Base-by-base conservation (phyloP, 2,329 filamentous ascomycete genomes). In the Ambrosiella xylebori region DNA sequence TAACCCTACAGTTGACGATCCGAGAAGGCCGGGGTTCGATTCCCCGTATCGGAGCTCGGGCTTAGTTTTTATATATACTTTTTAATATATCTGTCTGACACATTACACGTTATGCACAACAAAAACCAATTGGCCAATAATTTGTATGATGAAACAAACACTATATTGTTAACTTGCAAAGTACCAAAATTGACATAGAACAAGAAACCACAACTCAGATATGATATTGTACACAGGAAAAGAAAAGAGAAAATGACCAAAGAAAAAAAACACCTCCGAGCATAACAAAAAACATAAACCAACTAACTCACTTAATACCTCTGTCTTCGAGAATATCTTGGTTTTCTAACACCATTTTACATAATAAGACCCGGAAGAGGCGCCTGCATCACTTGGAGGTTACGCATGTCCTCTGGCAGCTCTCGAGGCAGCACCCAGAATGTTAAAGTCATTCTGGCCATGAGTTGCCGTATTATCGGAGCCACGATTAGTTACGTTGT, bases 11-110 rank as follows among this genome's bases (percentile, higher is more conserved):
- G 15, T 27, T 27, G 1, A 2, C 38, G 19, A 12, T 52, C 61
- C 60, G 62, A 59, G 59, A 56, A 61, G 57, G 59, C 60, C 60
- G 54, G 60, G 62, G 59, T 63, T 61, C 61, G 61, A 63, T 63
- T 63, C 61, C 62, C 62, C 54, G 62, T 62, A 60, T 57, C 61
- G 61, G 60, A 62, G 58, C 15, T 27, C 35, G 39, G 6, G 9
- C 40, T 50, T 45, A 4, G 9, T 27, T 57, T 40, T 39, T 35
- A n/a, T 40, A 5, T 39, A 11, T 39, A n/a, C 38, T 35, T 27
- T 27, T 13, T 13, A 19, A 9, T 17, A 4, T 36, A 27, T 45
- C 13, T 13, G 0, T 13, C 17, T 4, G 27, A 27, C 27, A 3
- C 27, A 27, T 3, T 27, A 27, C 19, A 27, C 27, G 39, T 56